phyloP scores from a whole-genome alignment of 805 yeast genomes.

The Kodamaea lidongshanica region DNA sequence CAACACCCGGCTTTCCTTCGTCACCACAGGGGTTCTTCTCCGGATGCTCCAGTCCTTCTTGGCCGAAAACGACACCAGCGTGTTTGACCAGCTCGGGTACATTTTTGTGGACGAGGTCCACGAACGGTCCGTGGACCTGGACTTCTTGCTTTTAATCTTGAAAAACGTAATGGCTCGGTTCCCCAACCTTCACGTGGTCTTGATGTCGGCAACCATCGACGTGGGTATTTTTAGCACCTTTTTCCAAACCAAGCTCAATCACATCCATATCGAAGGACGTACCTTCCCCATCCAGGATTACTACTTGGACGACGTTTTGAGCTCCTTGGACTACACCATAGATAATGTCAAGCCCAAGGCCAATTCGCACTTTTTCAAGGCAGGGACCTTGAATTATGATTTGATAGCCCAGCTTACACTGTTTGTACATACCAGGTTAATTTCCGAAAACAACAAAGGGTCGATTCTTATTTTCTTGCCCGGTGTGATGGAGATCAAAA shows the following conservation, averaged over 20 bases:
- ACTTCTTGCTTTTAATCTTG: conserved; percentile 70
- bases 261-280: conserved; percentile 83
- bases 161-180: conserved; percentile 50
- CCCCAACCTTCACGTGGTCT: conserved; percentile 57
- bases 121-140: conserved; percentile 88
- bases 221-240: conserved; percentile 59
- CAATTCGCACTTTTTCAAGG: conserved; percentile 57
- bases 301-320: conserved; percentile 64
- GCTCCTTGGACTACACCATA: conserved; percentile 51
- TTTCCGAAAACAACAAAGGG: conserved; percentile 43
- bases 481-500: conserved; percentile 82
- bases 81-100: conserved; percentile 55
- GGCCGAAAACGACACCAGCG: conserved; percentile 17
- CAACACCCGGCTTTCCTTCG: conserved; percentile 71
- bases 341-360: conserved; percentile 51
- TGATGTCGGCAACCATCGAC: conserved; percentile 95
- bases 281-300: conserved; percentile 84
- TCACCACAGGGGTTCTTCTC: conserved; percentile 87
- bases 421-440: conserved; percentile 47
- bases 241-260: conserved; percentile 49
- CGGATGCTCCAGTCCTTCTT: conserved; percentile 68
- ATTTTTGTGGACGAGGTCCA: conserved; percentile 94
- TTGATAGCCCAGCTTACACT: conserved; percentile 53
- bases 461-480: conserved; percentile 83
- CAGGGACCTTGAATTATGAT: conserved; percentile 70